phyloP scores from a whole-genome alignment of 2,329 filamentous ascomycete genomes.

The Claviceps digitariae region DNA sequence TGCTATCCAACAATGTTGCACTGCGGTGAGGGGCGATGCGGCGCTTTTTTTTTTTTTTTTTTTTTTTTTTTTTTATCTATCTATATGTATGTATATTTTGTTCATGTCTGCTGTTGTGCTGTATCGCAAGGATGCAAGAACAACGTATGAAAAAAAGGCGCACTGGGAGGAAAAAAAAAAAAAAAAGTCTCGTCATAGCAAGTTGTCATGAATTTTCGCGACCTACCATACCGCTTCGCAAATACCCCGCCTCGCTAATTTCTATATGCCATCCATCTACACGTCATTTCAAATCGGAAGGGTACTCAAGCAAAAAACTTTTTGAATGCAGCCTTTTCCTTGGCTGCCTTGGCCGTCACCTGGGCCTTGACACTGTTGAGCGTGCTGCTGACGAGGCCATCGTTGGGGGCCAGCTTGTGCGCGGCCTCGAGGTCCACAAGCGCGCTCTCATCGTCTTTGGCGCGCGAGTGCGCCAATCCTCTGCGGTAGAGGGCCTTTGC shows the following conservation, averaged over 20 bases:
- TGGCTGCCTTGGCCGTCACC: constrained; percentile 58
- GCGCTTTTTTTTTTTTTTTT: too few relatives aligned
- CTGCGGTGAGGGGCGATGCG: too few relatives aligned
- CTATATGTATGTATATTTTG: too few relatives aligned
- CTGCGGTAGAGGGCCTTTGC: constrained; percentile 84
- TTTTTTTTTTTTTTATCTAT: too few relatives aligned
- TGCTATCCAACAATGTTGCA: too few relatives aligned
- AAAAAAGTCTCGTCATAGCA: background rate
- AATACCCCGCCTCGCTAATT: background rate
- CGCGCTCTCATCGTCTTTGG: constrained; percentile 77
- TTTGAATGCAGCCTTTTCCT: constrained; percentile 84
- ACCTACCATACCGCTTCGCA: too few relatives aligned
- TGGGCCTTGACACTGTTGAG: constrained; percentile 65
- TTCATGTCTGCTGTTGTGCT: too few relatives aligned
- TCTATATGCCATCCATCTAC: background rate
- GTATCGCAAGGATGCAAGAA: too few relatives aligned
- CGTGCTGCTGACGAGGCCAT: constrained; percentile 63
- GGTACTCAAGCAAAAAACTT: constrained; percentile 71
- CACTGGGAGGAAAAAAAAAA: background rate
- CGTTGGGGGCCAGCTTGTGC: constrained; percentile 57
- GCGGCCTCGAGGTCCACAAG: constrained; percentile 64
- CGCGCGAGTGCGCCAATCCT: constrained; percentile 56
- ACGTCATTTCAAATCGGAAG: too few relatives aligned
- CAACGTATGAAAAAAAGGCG: background rate
- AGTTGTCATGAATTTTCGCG: background rate